phyloP scores from a whole-genome alignment of 768 basidiomycete species.

The Hortiboletus campestris region DNA sequence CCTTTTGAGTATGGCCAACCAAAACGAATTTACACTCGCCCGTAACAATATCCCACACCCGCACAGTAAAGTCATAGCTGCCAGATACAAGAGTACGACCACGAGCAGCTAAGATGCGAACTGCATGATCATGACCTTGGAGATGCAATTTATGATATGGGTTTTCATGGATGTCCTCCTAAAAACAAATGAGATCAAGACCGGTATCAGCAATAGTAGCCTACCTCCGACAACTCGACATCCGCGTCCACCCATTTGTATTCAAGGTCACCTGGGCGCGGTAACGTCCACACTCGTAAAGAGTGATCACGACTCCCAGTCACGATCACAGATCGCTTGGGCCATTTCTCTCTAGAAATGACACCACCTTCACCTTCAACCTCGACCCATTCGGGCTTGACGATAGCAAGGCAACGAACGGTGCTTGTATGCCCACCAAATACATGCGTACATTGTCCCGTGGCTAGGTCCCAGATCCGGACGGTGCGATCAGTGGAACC shows the following conservation, averaged over 20 bases:
- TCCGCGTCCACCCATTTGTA: conserved; percentile 66
- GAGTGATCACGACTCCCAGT: conserved; percentile 71
- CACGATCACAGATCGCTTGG: conserved; percentile 68
- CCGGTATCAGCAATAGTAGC: conserved; percentile 6
- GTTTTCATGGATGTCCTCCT: conserved; percentile 74
- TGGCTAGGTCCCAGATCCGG: conserved; percentile 83
- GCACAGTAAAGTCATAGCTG: conserved; percentile 92
- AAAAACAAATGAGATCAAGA: conserved; percentile 9
- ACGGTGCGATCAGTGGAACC: conserved; percentile 94
- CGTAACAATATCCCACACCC: conserved; percentile 91
- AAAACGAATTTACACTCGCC: conserved; percentile 80
- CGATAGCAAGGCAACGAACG: conserved; percentile 92
- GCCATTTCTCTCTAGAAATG: conserved; percentile 67
- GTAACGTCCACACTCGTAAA: conserved; percentile 65
- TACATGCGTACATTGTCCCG: conserved; percentile 82
- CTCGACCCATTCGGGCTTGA: conserved; percentile 87
- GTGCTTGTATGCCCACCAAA: conserved; percentile 97
- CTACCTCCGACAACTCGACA: conserved; percentile 52
- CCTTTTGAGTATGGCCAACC: conserved; percentile 90
- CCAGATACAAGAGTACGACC: conserved; percentile 91
- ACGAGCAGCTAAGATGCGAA: conserved; percentile 87
- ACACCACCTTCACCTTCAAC: conserved; percentile 62
- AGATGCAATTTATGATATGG: conserved; percentile 87
- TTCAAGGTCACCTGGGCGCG: conserved; percentile 69
- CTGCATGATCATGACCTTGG: conserved; percentile 87